A percentile compares a stretch with the other conserved stretches of the same genome.
phyloP scores from a whole-genome alignment of 2,329 filamentous ascomycete species.

The Coleophoma crateriformis region DNA sequence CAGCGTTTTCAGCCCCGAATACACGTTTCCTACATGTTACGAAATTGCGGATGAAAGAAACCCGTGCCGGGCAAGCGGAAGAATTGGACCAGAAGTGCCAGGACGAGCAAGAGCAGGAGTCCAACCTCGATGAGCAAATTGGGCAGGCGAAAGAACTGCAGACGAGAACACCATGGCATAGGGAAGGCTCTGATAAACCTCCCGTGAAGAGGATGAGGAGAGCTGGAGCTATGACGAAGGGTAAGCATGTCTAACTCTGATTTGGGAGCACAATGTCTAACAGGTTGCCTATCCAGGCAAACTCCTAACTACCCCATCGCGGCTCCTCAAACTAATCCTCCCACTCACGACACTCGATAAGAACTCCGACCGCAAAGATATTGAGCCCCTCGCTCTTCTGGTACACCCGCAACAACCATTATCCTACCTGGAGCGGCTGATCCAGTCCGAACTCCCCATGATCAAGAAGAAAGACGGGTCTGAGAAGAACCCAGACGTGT shows the following conservation, averaged over 20 bases:
- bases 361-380: constrained; percentile 56
- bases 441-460: constrained; percentile 77
- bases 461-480: constrained; percentile 54
- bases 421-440: constrained; percentile 82
- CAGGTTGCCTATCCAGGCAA: constrained; percentile 48
- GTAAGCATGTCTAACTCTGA: constrained; percentile 25
- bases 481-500: constrained; percentile 66
- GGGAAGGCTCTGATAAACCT: constrained; percentile 51
- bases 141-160: constrained; percentile 46
- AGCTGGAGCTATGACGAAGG: constrained; percentile 47
- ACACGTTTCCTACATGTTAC: background rate
- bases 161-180: constrained; percentile 59
- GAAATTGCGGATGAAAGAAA: constrained; percentile 1
- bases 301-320: constrained; percentile 73
- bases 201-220: constrained; percentile 27
- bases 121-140: constrained; percentile 29
- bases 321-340: constrained; percentile 74
- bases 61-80: constrained; percentile 1
- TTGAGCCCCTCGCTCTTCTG: constrained; percentile 81
- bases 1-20: too few relatives aligned
- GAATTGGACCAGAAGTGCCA: constrained; percentile 14
- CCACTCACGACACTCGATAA: constrained; percentile 61
- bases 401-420: constrained; percentile 87
- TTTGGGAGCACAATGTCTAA: background rate
- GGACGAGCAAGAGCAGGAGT: constrained; percentile 28